Conservation (phyloP, 495 filamentous ascomycete species). For the Tuber magnatum region DNA sequence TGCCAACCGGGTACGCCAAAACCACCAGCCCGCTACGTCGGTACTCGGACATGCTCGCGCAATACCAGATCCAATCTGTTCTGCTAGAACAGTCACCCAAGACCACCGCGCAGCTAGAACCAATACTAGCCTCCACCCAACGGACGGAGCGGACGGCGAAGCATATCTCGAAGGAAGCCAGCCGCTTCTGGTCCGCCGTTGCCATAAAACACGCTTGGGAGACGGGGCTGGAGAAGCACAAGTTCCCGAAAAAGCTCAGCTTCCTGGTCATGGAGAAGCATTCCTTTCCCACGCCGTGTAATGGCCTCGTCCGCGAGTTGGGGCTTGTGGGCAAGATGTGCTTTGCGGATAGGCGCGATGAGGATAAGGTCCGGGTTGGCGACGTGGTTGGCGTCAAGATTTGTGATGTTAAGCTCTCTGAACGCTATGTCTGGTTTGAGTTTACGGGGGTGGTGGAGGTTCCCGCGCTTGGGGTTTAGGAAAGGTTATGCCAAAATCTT, state of each 20-base stretch:
- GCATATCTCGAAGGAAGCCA: slow-evolving; percentile 42
- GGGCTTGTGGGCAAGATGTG: slow-evolving; percentile 35
- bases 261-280: slow-evolving; percentile 41
- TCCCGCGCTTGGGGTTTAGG: not conserved
- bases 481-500: no score
- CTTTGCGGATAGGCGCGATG: slow-evolving; percentile 37
- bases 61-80: slow-evolving; percentile 86
- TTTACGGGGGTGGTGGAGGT: slow-evolving; percentile 5
- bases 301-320: slow-evolving; percentile 42
- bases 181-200: slow-evolving; percentile 58
- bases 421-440: slow-evolving; percentile 33
- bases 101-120: slow-evolving; percentile 41
- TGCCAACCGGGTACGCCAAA: slow-evolving; percentile 61
- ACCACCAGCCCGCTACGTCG: slow-evolving; percentile 80
- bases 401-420: slow-evolving; percentile 32
- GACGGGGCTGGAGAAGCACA: slow-evolving; percentile 41
- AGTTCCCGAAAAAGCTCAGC: slow-evolving; percentile 37
- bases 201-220: slow-evolving; percentile 39
- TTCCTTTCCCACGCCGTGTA: slow-evolving; percentile 39
- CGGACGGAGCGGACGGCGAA: slow-evolving; percentile 42
- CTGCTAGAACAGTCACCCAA: slow-evolving; percentile 51
- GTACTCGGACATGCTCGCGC: slow-evolving; percentile 71
- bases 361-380: slow-evolving; percentile 44
- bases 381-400: slow-evolving; percentile 58
- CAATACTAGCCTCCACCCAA: slow-evolving; percentile 41